phyloP scores from a whole-genome alignment of 441 rosid genomes.

The Corymbia citriodora region DNA sequence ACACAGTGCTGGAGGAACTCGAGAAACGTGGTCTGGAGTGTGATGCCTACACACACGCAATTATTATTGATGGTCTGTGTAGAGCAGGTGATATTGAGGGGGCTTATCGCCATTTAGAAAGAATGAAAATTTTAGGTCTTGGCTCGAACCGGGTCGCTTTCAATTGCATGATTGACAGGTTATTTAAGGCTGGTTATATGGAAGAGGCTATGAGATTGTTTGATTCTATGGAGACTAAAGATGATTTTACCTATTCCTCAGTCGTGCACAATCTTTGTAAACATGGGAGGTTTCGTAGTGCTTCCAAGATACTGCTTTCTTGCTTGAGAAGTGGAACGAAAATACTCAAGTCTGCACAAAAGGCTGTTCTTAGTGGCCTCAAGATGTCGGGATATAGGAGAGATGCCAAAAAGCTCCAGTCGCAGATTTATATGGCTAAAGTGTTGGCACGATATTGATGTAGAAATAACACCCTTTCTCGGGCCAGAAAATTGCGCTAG shows the following conservation, averaged over 20 bases:
- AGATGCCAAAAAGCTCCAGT: conserved; percentile 52
- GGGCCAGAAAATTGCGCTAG: neutral
- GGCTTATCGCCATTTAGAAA: conserved; percentile 43
- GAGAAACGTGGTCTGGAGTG: conserved; percentile 49
- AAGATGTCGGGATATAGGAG: conserved; percentile 35
- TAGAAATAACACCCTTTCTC: neutral
- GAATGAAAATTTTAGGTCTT: conserved; percentile 41
- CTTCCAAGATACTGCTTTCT: conserved; percentile 57
- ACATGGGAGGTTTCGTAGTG: conserved; percentile 46
- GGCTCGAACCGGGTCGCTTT: conserved; percentile 44
- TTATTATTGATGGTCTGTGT: conserved; percentile 59
- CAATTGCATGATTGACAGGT: conserved; percentile 60
- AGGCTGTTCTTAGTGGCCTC: conserved; percentile 62
- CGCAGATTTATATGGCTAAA: conserved; percentile 38
- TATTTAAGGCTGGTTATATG: conserved; percentile 55
- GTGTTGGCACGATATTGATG: conserved; percentile 20
- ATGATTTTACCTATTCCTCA: conserved; percentile 72
- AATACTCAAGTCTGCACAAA: conserved; percentile 52
- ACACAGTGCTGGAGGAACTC: conserved; percentile 41
- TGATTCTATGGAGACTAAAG: conserved; percentile 57
- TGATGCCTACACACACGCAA: conserved; percentile 72
- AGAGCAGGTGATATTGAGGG: conserved; percentile 46
- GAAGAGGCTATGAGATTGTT: conserved; percentile 44
- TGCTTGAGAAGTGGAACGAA: conserved; percentile 54
- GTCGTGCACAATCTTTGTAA: conserved; percentile 78